Evolutionary conservation across 139 green algal species (phyloP).

Genomic region (Chlamydomonas sphaeroides): DNA sequence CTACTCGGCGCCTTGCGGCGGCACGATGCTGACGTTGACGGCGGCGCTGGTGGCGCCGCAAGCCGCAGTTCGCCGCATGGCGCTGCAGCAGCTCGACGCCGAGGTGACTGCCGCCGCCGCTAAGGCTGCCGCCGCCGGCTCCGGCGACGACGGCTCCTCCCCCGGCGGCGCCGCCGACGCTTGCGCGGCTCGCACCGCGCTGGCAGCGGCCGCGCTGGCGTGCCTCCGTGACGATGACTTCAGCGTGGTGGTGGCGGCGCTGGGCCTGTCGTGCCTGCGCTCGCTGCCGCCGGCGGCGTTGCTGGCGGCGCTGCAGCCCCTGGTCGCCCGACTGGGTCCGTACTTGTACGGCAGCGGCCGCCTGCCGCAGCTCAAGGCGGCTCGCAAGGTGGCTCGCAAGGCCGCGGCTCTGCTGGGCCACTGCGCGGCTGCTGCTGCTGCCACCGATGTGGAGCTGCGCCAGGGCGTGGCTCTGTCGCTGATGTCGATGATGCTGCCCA

Average conservation of each 20-base stretch:
- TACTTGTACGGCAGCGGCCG: slow-evolving; percentile 29
- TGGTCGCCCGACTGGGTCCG: slow-evolving; percentile 18
- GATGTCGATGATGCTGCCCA: slow-evolving; percentile 31
- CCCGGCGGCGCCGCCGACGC: neutral
- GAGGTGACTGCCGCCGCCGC: slow-evolving; percentile 1
- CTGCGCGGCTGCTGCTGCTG: neutral
- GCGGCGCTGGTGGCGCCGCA: slow-evolving; percentile 51
- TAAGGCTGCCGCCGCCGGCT: too few relatives aligned
- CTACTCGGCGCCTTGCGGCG: slow-evolving; percentile 29
- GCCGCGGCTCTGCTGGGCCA: slow-evolving; percentile 37
- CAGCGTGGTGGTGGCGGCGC: slow-evolving; percentile 38
- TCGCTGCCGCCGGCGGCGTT: slow-evolving; percentile 43
- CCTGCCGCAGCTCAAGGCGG: slow-evolving; percentile 34
- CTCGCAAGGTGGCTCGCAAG: slow-evolving; percentile 32
- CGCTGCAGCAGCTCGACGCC: slow-evolving; percentile 53
- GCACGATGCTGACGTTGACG: slow-evolving; percentile 50
- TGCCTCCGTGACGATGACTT: slow-evolving; percentile 48
- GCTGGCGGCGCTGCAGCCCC: slow-evolving; percentile 53
- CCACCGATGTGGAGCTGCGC: neutral
- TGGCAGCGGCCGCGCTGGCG: slow-evolving; percentile 2
- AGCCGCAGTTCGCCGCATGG: slow-evolving; percentile 62
- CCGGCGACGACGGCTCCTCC: too few relatives aligned
- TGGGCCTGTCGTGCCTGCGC: slow-evolving; percentile 25
- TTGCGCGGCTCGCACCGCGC: neutral
- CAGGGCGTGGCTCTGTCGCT: slow-evolving; percentile 18